Evolutionary conservation across 495 filamentous ascomycete species (phyloP).

Genomic region (Clavariopsis aquatica): DNA sequence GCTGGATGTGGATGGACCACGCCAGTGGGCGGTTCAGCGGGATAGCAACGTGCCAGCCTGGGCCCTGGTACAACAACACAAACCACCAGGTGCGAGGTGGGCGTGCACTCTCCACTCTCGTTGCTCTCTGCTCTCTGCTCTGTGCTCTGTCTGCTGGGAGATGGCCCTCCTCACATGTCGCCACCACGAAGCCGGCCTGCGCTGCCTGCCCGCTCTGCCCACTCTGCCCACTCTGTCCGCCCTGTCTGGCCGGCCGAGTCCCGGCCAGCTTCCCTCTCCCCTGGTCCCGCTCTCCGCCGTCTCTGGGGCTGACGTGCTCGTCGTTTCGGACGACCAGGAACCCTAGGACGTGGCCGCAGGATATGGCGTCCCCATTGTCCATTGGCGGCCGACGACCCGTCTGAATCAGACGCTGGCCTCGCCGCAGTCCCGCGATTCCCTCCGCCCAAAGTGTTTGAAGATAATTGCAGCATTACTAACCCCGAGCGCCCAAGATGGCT

Average conservation of each 20-base stretch:
- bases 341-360: slow-evolving; percentile 10
- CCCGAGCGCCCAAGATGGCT: slow-evolving; percentile 3
- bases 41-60: background rate
- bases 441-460: slow-evolving; percentile 9
- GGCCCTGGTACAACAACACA: background rate
- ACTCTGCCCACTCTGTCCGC: too few species aligned
- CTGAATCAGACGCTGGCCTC: background rate
- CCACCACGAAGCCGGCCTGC: too few species aligned
- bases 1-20: background rate
- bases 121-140: too few species aligned
- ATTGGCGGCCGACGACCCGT: background rate
- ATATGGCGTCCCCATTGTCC: background rate
- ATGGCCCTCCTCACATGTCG: too few species aligned
- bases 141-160: too few species aligned
- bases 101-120: too few species aligned
- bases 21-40: background rate
- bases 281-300: slow-evolving; percentile 15
- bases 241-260: slow-evolving; percentile 17
- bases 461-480: slow-evolving; percentile 9
- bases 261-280: slow-evolving; percentile 1
- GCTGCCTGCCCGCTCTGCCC: too few species aligned
- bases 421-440: background rate
- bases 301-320: slow-evolving; percentile 27
- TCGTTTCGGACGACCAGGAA: slow-evolving; percentile 19
- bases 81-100: too few species aligned